A percentile compares a stretch with the other conserved stretches of the same genome.
Evolutionary conservation across 495 filamentous ascomycete species (phyloP).

Genomic region (Bryoglossum gracile): DNA sequence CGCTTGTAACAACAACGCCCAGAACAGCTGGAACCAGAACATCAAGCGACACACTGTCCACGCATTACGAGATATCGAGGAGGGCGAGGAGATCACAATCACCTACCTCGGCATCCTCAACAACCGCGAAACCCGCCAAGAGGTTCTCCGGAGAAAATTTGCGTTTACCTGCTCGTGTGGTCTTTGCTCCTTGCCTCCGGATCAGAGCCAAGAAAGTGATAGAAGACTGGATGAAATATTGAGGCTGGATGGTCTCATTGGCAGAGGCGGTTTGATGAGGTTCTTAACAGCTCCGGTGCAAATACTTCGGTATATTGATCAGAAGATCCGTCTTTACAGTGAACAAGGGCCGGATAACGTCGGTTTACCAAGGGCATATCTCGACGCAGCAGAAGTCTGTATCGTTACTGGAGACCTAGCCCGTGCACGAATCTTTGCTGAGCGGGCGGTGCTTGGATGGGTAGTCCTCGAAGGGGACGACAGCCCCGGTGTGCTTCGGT

Average conservation of each 20-base stretch:
- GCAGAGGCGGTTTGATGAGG: slow-evolving; percentile 4
- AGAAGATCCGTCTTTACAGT: slow-evolving; percentile 17
- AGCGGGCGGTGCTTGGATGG: slow-evolving; percentile 24
- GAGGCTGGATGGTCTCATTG: slow-evolving; percentile 21
- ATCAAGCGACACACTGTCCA: slow-evolving; percentile 29
- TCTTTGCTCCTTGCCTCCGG: slow-evolving; percentile 27
- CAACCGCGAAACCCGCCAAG: slow-evolving; percentile 18
- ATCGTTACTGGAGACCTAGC: slow-evolving; percentile 32
- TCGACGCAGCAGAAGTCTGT: slow-evolving; percentile 29
- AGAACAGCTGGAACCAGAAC: slow-evolving; percentile 30
- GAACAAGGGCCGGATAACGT: slow-evolving; percentile 21
- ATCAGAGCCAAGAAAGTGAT: slow-evolving; percentile 27
- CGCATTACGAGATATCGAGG: slow-evolving; percentile 27
- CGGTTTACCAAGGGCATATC: slow-evolving; percentile 16
- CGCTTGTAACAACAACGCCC: slow-evolving; percentile 30
- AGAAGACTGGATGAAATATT: slow-evolving; percentile 19
- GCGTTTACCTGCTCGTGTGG: slow-evolving; percentile 30
- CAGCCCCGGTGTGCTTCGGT: slow-evolving; percentile 10
- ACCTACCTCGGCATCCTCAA: slow-evolving; percentile 23
- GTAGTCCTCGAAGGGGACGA: slow-evolving; percentile 15
- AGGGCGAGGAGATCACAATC: slow-evolving; percentile 34
- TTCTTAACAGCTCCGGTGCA: slow-evolving; percentile 12
- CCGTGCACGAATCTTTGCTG: slow-evolving; percentile 30
- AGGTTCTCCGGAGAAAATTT: slow-evolving; percentile 23
- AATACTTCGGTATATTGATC: slow-evolving; percentile 17